Evolutionary conservation across 2,329 filamentous ascomycete species (phyloP).

Genomic region (Arthrobotrys musiformis): DNA sequence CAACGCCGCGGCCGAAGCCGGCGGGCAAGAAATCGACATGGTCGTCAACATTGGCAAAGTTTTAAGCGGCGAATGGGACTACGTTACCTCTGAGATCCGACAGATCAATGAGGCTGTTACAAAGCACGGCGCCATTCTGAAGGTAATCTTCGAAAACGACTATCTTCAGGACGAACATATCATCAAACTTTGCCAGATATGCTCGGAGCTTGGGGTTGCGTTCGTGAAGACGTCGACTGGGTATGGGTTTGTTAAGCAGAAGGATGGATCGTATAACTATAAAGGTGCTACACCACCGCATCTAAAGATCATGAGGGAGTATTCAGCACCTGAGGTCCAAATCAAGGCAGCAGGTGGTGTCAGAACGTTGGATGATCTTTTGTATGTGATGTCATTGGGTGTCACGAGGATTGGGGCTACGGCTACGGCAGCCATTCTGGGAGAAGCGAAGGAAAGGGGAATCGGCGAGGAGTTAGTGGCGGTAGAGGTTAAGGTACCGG

Average conservation of each 20-base stretch:
- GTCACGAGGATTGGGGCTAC: conserved; percentile 70
- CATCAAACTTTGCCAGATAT: conserved; percentile 68
- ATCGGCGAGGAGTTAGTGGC: conserved; percentile 63
- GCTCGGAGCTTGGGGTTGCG: conserved; percentile 66
- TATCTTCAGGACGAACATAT: conserved; percentile 68
- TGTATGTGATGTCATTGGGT: conserved; percentile 69
- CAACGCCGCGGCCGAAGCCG: conserved; percentile 64
- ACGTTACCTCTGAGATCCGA: conserved; percentile 68
- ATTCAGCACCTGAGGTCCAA: conserved; percentile 64
- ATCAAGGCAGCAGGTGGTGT: conserved; percentile 72
- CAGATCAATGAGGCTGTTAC: conserved; percentile 67
- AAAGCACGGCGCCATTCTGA: conserved; percentile 66
- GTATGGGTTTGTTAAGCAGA: conserved; percentile 71
- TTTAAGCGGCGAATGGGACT: conserved; percentile 69
- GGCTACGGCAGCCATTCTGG: conserved; percentile 68
- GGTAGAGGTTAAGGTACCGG: conserved; percentile 58
- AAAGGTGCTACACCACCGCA: conserved; percentile 68
- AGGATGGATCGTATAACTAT: conserved; percentile 67
- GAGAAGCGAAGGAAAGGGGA: conserved; percentile 68
- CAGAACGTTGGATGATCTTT: conserved; percentile 69
- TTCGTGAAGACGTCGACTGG: conserved; percentile 73
- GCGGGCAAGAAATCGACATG: conserved; percentile 71
- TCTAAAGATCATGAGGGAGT: conserved; percentile 68
- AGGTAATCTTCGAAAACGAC: conserved; percentile 74
- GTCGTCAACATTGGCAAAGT: conserved; percentile 72